Percentiles rank a stretch among this genome's conserved stretches.
These are phyloP conservation scores for Leptosphaerulina australis DNA, from an alignment of 2,329 filamentous ascomycete species.

Conservation along the genomic window DNA sequence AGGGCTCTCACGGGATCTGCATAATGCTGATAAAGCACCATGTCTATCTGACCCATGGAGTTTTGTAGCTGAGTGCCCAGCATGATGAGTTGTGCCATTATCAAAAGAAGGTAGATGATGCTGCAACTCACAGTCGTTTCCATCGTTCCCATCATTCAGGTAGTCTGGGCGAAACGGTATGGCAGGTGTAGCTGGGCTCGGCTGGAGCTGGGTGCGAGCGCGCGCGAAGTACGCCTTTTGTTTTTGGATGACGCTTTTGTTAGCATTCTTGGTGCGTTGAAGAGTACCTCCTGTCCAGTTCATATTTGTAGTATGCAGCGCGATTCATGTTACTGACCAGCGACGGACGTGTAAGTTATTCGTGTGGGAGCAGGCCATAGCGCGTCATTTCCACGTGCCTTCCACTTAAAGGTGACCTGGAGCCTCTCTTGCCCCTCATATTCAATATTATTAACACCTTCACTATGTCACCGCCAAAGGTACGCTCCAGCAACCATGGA, in stretches of 20 bases:
- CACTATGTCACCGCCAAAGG: not conserved
- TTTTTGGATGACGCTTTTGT: conserved; percentile 45
- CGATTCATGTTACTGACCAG: not conserved
- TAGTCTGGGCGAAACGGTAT: conserved; percentile 36
- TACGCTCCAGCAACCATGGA: not conserved
- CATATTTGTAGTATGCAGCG: conserved; percentile 39
- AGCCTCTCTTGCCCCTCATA: not conserved
- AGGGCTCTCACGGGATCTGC: not conserved
- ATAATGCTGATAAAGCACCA: not conserved
- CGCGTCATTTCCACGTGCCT: conserved; percentile 8
- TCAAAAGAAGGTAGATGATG: conserved; percentile 14
- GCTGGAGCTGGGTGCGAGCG: conserved; percentile 43
- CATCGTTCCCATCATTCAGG: conserved; percentile 24
- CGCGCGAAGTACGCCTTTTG: conserved; percentile 57
- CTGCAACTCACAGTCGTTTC: conserved; percentile 13
- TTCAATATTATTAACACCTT: not conserved
- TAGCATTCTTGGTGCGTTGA: conserved; percentile 47
- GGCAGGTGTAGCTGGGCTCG: conserved; percentile 17
- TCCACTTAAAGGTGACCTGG: conserved; percentile 6
- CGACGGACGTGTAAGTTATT: not conserved
- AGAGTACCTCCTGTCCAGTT: conserved; percentile 58
- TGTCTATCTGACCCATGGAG: not conserved
- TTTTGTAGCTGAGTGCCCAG: conserved; percentile 13
- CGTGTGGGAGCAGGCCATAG: not conserved
- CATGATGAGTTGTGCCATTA: conserved; percentile 20